A percentile compares a stretch with the other conserved stretches of the same genome.
phyloP scores from a whole-genome alignment of 2,329 filamentous ascomycete species.

The Aspergillus thermomutatus region DNA sequence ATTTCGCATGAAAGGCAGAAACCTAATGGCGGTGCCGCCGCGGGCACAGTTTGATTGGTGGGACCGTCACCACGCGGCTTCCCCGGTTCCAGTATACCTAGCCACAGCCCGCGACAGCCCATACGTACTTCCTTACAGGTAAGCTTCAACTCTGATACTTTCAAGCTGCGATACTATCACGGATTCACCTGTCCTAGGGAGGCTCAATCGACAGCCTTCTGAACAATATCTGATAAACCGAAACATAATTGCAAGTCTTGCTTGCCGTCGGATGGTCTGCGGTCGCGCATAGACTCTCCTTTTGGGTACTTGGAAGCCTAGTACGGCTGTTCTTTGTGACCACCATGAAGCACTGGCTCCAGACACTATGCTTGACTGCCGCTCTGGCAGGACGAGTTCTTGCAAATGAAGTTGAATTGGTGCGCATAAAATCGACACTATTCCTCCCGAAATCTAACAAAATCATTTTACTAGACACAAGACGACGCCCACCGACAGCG shows the following conservation, averaged over 20 bases:
- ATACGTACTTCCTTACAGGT: background rate
- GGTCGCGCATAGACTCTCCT: slow-evolving; percentile 11
- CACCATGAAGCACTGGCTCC: slow-evolving; percentile 41
- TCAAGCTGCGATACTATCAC: background rate
- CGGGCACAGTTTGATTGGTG: slow-evolving; percentile 20
- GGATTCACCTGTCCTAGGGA: background rate
- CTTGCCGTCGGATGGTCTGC: slow-evolving; percentile 18
- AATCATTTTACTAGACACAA: slow-evolving; percentile 58
- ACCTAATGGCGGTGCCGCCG: slow-evolving; percentile 12
- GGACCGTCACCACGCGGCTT: slow-evolving; percentile 21
- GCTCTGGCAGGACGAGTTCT: slow-evolving; percentile 36
- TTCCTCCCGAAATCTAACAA: background rate
- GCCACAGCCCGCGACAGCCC: slow-evolving; percentile 19
- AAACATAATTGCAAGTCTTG: background rate
- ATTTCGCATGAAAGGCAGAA: slow-evolving; percentile 17
- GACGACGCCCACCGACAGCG: slow-evolving; percentile 73
- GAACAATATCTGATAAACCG: background rate
- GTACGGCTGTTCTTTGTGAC: slow-evolving; percentile 9
- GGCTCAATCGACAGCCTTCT: background rate
- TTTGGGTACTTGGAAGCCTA: slow-evolving; percentile 21
- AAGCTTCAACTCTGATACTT: background rate
- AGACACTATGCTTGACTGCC: slow-evolving; percentile 35
- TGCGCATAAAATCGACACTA: slow-evolving; percentile 19
- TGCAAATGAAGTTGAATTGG: slow-evolving; percentile 47
- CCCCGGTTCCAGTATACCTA: slow-evolving; percentile 15